Base-by-base conservation (phyloP, 345 rosid genomes). In the Abelmoschus esculentus region DNA sequence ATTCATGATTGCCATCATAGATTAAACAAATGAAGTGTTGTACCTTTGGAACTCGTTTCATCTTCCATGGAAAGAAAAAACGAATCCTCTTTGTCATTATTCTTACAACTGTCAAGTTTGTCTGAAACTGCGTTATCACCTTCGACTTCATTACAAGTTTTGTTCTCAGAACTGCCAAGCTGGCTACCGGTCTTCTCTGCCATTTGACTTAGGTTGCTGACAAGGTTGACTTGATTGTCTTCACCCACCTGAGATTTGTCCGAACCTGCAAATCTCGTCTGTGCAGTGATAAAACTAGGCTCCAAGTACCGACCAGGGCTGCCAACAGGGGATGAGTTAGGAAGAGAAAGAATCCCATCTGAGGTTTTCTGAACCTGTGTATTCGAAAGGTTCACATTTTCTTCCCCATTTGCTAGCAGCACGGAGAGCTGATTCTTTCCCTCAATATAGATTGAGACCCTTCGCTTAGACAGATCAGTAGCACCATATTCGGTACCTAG, bases 341-440 rank as follows among this genome's bases (percentile, higher is more conserved):
- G 89, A 77, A 91, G 86, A 22, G 92, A 84, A 31, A 91, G 96
- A 70, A 95, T 89, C 76, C 87, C 80, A 55, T 92, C 98, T 1
- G 92, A 83, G 54, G 95, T 76, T 83, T 73, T 89, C 2, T 87
- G 86, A 47, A 67, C 70, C 47, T 75, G 83, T 60, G 80, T 71
- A 56, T 73, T 76, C 44, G 90, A 83, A 77, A 75, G 72, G 69
- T 74, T 80, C 5, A 61, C 77, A 78, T 73, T 79, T 67, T 76
- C 80, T 55, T 78, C 83, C 67, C 84, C 92, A 69, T 65, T 81
- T 71, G 78, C 80, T 73, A 96, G 81, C 90, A 87, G 84, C 74
- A 89, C 96, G 38, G 92, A 86, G 14, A 96, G 86, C 82, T 87
- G 99, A 74, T 87, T 96, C 85, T 81, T 96, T 79, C 98, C 99